A percentile compares a stretch with the other conserved stretches of the same genome.
phyloP scores from a whole-genome alignment of 2,329 filamentous ascomycete genomes.

The Aspergillus sp. region DNA sequence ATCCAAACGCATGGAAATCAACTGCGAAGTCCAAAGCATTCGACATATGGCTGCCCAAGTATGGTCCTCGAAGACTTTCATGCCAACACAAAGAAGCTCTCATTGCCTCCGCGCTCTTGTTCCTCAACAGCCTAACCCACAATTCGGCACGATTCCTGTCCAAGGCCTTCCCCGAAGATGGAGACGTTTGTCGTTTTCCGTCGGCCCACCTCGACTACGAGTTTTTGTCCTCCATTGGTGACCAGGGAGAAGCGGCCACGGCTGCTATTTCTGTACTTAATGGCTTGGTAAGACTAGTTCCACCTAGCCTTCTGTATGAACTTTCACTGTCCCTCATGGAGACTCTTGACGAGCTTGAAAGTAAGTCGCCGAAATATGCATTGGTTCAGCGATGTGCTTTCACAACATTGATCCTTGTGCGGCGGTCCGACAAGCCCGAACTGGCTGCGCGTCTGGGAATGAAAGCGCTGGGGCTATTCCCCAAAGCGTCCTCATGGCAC shows the following conservation, averaged over 20 bases:
- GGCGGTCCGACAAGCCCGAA: not conserved
- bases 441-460: not conserved
- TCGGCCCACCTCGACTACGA: constrained; percentile 4
- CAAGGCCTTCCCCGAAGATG: not conserved
- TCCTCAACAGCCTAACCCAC: not conserved
- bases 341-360: not conserved
- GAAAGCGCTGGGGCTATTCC: not conserved
- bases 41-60: not conserved
- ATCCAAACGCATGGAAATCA: not conserved
- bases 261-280: not conserved
- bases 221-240: constrained; percentile 1
- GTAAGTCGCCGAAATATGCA: not conserved
- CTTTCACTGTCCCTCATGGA: not conserved
- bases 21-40: not conserved
- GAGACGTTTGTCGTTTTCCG: not conserved
- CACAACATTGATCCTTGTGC: not conserved
- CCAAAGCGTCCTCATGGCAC: not conserved
- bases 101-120: not conserved
- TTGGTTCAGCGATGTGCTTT: not conserved
- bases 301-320: not conserved
- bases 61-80: not conserved
- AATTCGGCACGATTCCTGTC: not conserved
- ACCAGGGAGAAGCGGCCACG: not conserved
- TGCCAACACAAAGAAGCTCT: not conserved
- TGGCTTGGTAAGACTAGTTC: not conserved